Evolutionary conservation across 192 early-diverging fungal genomes (phyloP), one percentile per base, ranked within the genome.

Genomic region (Coemansia guatemalensis): DNA sequence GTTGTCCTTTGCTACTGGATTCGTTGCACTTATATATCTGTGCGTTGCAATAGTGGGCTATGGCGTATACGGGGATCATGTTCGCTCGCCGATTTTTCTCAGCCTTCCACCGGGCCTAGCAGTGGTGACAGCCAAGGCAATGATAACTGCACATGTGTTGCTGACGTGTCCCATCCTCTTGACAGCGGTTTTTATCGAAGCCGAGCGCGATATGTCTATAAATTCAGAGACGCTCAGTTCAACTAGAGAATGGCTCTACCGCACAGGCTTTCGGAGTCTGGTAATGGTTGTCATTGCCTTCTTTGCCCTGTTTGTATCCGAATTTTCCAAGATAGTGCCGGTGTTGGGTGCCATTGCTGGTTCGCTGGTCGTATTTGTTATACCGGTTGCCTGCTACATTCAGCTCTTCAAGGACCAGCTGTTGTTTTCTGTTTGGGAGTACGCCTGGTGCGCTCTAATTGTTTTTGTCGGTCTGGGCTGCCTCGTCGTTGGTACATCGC

Each of bases 311-410:
- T 69, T 84, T 26, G 82, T 93, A 5, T 90, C 92, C 6, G 91
- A 87, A 79, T 94, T 95, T 83, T 85, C 84, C 53, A 86, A 90
- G 62, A 78, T 93, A 23, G 82, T 94, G 83, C 86, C 86, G 4
- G 78, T 95, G n/a, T 58, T 95, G n/a, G 93, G 93, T 29, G 90
- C 92, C 8, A 57, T 93, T 8, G 83, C 88, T 25, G 91, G 86
- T 60, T 88, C 84, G 54, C 65, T 85, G 56, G 81, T 91, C n/a
- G 89, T 93, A 62, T 95, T 95, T 74, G 84, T 94, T 24, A 82
- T 94, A 50, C 93, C 93, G 6, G 83, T 92, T 26, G 57, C 90
- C 14, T 92, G 85, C 71, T 90, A 95, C 68, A 64, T 90, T 27
- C 69, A 75, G n/a, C 75, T 94, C 18, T 88, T 72, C 58, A 49